phyloP scores from a whole-genome alignment of 1,139 yeast species.

The Tardiomyces depauwii region DNA sequence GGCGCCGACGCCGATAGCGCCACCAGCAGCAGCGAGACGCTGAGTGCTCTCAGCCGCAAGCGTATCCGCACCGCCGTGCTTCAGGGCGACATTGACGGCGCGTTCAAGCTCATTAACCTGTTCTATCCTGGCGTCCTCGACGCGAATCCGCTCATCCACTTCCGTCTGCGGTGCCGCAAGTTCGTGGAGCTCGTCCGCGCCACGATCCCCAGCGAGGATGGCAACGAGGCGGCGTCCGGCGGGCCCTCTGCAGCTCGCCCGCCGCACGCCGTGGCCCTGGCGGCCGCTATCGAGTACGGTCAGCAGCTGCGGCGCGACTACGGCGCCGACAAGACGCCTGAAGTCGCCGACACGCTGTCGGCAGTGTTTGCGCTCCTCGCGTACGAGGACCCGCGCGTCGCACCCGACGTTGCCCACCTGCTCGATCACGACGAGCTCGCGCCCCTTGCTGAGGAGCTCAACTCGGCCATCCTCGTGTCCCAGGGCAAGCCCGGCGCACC shows the following conservation, averaged over 20 bases:
- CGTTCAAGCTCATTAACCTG: conserved; percentile 32
- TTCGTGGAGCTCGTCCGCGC: conserved; percentile 34
- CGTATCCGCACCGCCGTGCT: conserved; percentile 36
- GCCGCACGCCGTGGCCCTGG: conserved; percentile 17
- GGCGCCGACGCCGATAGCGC: conserved; percentile 28
- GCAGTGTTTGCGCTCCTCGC: conserved; percentile 42
- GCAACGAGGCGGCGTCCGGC: conserved; percentile 3
- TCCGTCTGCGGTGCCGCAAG: conserved; percentile 43
- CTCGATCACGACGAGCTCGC: conserved; percentile 27
- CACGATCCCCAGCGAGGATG: conserved; percentile 5
- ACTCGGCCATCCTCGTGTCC: conserved; percentile 31
- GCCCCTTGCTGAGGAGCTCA: conserved; percentile 33
- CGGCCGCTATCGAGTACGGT: conserved; percentile 36
- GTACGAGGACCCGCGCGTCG: conserved; percentile 35
- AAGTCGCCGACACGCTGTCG: conserved; percentile 24
- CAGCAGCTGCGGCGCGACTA: conserved; percentile 34
- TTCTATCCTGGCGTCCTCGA: conserved; percentile 38
- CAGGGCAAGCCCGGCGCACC: conserved; percentile 33
- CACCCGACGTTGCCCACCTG: conserved; percentile 28
- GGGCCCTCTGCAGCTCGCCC: conserved; percentile 1
- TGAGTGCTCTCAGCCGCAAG: conserved; percentile 40
- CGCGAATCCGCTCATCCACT: conserved; percentile 34
- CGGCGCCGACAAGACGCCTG: conserved; percentile 21
- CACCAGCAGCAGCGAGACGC: conserved; percentile 16
- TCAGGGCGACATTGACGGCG: conserved; percentile 38